A percentile compares a stretch with the other conserved stretches of the same genome.
Conservation (phyloP, 1,284 basidiomycete species). For the Puccinia triticina region DNA sequence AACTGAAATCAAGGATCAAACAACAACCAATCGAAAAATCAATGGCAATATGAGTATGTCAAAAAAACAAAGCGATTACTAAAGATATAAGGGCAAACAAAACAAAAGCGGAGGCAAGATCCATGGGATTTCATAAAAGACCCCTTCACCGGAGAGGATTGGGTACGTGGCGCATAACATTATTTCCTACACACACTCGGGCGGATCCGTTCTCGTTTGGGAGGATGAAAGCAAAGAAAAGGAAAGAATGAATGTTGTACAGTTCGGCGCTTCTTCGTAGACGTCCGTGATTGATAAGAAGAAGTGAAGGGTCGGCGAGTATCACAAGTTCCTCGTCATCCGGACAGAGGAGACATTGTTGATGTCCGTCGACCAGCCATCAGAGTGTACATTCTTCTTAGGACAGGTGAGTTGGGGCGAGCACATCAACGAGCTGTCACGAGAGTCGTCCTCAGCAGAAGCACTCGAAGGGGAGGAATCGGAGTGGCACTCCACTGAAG, state of each 20-base stretch:
- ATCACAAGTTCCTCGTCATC: constrained; percentile 21
- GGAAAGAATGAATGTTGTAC: constrained; percentile 4
- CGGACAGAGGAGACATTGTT: constrained; percentile 4
- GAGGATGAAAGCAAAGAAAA: background rate
- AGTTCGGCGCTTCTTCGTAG: background rate
- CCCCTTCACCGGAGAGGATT: background rate
- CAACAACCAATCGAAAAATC: background rate
- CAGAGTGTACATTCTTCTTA: background rate
- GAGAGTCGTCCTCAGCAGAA: constrained; percentile 12
- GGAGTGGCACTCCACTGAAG: constrained; percentile 28
- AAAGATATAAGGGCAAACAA: no score
- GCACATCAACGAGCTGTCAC: constrained; percentile 12
- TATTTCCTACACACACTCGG: background rate
- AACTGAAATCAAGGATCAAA: background rate
- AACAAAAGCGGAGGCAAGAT: background rate
- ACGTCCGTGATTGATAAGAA: background rate
- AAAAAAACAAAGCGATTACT: background rate
- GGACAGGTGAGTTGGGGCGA: constrained; percentile 20
- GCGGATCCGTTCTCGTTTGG: background rate
- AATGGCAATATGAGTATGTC: background rate
- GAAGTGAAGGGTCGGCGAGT: no score
- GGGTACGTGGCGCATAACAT: background rate
- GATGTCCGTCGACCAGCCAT: background rate
- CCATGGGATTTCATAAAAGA: constrained; percentile 1
- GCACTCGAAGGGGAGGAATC: background rate